Base-by-base conservation (phyloP, 2,329 filamentous ascomycete species). In the Claviceps digitariae region DNA sequence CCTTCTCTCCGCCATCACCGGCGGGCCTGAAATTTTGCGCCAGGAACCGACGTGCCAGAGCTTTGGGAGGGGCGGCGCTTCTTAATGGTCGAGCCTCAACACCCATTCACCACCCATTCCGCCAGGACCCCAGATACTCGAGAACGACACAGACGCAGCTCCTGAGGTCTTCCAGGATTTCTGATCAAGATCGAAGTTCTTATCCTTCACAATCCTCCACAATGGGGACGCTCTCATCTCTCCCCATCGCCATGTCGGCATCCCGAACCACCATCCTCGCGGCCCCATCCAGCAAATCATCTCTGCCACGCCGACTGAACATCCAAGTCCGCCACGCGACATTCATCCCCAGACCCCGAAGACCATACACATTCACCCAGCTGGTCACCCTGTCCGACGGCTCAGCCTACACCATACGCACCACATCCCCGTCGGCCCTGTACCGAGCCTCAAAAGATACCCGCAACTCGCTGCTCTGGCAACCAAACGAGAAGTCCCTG, bases 331-430 rank as follows among this genome's bases (percentile, higher is more conserved):
- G 90, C 56, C 82, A 89, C 66, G 93, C 93, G 51, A 90, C 87
- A 25, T 86, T 95, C 58, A 81, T 97, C 65, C 79, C 79, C 57
- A 88, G 93, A 17, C 90, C 90, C n/a, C 86, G 90, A 64, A 82
- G 90, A 6, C 91, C 93, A 44, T 97, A 96, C 77, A 88, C 85
- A 60, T 97, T 96, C 76, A 96, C 91, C n/a, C 93, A 98, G 72
- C 80, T 98, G 56, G 77, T 98, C 60, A 90, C 90, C 52, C 84
- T 97, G 58, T 88, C 86, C 43, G 93, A 98, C 74, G 93, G 93
- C 61, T 87, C 82, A 63, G 86, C 90, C 56, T 97, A 82, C 71
- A 83, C 85, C 49, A 77, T 83, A 64, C 86, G 86, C 66, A 90
- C 87, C 25, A 89, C 87, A 12, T 87, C 81, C 12, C 87, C 88